These are phyloP conservation scores for Melampsora americana DNA, from an alignment of 1,284 basidiomycete species.

Conservation along the genomic window DNA sequence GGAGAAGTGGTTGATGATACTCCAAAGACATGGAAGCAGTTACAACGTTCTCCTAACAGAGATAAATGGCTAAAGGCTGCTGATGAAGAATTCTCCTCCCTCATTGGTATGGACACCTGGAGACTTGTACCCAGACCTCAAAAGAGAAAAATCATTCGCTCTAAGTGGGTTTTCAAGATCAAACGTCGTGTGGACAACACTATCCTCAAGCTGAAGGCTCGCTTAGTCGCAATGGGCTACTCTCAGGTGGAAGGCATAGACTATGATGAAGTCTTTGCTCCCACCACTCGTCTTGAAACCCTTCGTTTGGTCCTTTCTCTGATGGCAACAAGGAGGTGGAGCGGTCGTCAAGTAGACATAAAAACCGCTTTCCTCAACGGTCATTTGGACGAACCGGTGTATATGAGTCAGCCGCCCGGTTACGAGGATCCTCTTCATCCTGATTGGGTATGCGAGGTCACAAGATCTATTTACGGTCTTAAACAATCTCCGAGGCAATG, in stretches of 20 bases:
- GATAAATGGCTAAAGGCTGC: constrained; percentile 1
- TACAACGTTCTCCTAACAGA: constrained; percentile 1
- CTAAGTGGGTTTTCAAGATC: constrained; percentile 31
- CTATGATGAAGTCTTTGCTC: constrained; percentile 17
- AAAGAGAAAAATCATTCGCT: constrained; percentile 25
- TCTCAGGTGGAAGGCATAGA: constrained; percentile 3
- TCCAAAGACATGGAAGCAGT: constrained; percentile 9
- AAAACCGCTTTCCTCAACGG: constrained; percentile 28
- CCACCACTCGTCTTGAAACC: constrained; percentile 6
- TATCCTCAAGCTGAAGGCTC: constrained; percentile 27
- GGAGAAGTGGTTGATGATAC: not conserved
- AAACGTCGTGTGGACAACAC: constrained; percentile 1
- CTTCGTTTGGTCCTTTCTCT: constrained; percentile 9
- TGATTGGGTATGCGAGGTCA: constrained; percentile 15
- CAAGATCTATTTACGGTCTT: constrained; percentile 2
- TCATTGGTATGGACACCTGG: constrained; percentile 24
- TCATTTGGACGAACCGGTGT: constrained; percentile 1
- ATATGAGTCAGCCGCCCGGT: constrained; percentile 12
- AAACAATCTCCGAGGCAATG: constrained; percentile 22
- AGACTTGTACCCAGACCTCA: constrained; percentile 21
- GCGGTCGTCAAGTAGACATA: constrained; percentile 10
- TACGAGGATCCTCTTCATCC: constrained; percentile 9
- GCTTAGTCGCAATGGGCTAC: too few species aligned
- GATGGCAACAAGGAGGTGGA: constrained; percentile 1
- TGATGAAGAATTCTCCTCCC: not conserved